phyloP scores from a whole-genome alignment of 306 rosid species.

The Cicer pinnatifidum region DNA sequence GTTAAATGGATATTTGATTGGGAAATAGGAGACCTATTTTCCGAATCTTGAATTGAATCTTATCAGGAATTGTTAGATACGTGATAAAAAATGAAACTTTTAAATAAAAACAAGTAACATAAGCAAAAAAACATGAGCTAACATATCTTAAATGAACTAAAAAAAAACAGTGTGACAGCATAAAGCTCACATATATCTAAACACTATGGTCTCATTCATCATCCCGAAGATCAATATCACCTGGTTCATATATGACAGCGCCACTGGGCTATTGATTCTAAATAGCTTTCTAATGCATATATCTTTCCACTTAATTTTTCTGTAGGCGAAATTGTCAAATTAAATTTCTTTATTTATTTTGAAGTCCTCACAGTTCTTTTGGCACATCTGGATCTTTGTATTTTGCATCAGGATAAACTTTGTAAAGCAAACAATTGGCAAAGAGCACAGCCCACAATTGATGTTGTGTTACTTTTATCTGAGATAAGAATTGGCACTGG shows the following conservation, averaged over 20 bases:
- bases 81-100: background rate
- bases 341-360: conserved; percentile 14
- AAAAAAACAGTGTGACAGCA: background rate
- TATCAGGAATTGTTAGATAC: background rate
- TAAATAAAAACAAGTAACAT: background rate
- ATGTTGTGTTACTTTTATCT: conserved; percentile 88
- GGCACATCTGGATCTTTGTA: conserved; percentile 36
- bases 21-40: background rate
- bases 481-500: conserved; percentile 93
- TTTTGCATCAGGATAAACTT: conserved; percentile 75
- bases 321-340: background rate
- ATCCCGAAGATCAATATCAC: too few relatives aligned
- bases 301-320: conserved; percentile 17
- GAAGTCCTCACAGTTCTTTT: conserved; percentile 35
- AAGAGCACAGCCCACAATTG: conserved; percentile 88
- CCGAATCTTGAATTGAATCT: background rate
- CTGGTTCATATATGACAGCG: too few relatives aligned
- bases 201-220: too few relatives aligned
- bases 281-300: conserved; percentile 36
- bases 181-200: too few relatives aligned
- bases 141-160: conserved; percentile 2
- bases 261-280: background rate
- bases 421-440: conserved; percentile 97
- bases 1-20: background rate
- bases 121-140: conserved; percentile 2